Evolutionary conservation across 768 basidiomycete species (phyloP).

Genomic region (Pleurotus ostreatus): DNA sequence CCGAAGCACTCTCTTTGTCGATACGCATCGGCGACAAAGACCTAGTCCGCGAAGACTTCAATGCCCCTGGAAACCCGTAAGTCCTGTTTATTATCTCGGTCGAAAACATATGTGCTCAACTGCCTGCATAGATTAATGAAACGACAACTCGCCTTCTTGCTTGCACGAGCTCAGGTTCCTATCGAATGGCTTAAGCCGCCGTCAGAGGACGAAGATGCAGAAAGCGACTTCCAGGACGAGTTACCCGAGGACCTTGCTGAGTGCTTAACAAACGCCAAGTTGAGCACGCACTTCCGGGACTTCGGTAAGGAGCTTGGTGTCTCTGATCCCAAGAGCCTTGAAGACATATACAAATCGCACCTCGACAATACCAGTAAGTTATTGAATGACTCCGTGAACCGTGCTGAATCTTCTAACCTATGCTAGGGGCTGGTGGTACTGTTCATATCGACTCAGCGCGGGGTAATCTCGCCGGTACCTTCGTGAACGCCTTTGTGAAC

Average conservation of each 20-base stretch:
- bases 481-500: conserved; percentile 98
- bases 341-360: conserved; percentile 97
- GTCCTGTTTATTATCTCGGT: conserved; percentile 23
- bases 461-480: conserved; percentile 92
- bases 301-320: conserved; percentile 96
- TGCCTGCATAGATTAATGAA: conserved; percentile 67
- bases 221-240: conserved; percentile 57
- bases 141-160: conserved; percentile 89
- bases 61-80: conserved; percentile 83
- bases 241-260: conserved; percentile 80
- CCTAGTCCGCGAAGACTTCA: conserved; percentile 83
- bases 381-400: neutral
- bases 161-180: conserved; percentile 89
- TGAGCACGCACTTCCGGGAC: conserved; percentile 80
- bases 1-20: conserved; percentile 85
- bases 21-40: conserved; percentile 79
- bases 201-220: conserved; percentile 44
- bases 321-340: conserved; percentile 82
- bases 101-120: neutral
- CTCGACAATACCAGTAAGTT: conserved; percentile 79
- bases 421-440: conserved; percentile 57
- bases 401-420: neutral
- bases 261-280: conserved; percentile 79
- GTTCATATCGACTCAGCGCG: conserved; percentile 89
- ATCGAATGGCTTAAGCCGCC: conserved; percentile 81